phyloP scores from a whole-genome alignment of 352 stramenopile species.

The Elongisporangium prolatum region DNA sequence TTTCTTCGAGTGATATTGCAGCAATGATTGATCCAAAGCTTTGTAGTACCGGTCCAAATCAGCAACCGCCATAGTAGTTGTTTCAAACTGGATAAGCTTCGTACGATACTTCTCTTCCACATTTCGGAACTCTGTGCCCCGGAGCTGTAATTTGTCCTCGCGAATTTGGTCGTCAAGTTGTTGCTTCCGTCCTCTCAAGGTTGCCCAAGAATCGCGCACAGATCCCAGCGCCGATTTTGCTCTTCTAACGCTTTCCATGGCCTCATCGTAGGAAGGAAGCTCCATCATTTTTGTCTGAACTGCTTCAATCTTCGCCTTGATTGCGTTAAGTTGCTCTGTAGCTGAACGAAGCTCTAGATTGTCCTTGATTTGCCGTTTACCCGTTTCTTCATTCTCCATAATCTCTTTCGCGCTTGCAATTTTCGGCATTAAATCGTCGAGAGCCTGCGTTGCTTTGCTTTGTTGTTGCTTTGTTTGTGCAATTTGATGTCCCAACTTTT shows the following conservation, averaged over 20 bases:
- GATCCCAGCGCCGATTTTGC: conserved; percentile 23
- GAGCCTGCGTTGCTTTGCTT: conserved; percentile 19
- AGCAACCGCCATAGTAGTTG: conserved; percentile 92
- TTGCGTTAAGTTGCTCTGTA: conserved; percentile 39
- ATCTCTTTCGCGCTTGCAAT: conserved; percentile 32
- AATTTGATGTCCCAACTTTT: conserved; percentile 33
- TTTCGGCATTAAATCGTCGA: conserved; percentile 45
- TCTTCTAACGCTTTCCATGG: conserved; percentile 33
- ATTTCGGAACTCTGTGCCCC: conserved; percentile 80
- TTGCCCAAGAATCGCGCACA: conserved; percentile 30
- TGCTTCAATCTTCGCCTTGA: conserved; percentile 28
- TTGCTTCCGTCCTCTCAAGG: conserved; percentile 42
- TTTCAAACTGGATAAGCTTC: conserved; percentile 95
- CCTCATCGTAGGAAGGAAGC: conserved; percentile 44
- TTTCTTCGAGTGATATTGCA: conserved; percentile 98
- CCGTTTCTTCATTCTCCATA: conserved; percentile 41
- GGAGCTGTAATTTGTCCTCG: conserved; percentile 59
- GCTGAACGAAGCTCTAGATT: conserved; percentile 69
- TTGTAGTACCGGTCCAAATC: conserved; percentile 98
- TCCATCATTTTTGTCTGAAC: conserved; percentile 42
- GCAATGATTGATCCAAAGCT: conserved; percentile 93
- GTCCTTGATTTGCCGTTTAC: conserved; percentile 71
- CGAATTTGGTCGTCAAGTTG: conserved; percentile 49
- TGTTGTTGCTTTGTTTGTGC: conserved; percentile 40
- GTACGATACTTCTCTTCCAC: conserved; percentile 93